phyloP scores from a whole-genome alignment of 768 basidiomycete species.

The Mycena filopes region DNA sequence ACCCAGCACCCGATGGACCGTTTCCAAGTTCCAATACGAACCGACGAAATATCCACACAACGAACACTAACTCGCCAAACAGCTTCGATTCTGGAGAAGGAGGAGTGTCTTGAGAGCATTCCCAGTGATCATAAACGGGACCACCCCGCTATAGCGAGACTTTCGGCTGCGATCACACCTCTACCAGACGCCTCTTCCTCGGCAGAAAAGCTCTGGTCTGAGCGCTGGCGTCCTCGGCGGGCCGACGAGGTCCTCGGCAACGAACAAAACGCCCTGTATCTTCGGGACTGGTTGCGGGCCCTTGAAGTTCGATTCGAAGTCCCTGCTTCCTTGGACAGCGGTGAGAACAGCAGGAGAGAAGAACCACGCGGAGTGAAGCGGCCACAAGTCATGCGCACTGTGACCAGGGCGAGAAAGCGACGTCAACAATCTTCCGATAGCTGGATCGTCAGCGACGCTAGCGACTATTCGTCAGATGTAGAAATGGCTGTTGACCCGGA shows the following conservation, averaged over 20 bases:
- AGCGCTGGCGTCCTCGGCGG: slow-evolving; percentile 78
- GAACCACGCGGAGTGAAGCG: slow-evolving; percentile 60
- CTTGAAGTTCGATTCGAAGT: slow-evolving; percentile 66
- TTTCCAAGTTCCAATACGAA: neutral
- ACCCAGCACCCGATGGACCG: neutral
- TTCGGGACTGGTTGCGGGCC: slow-evolving; percentile 84
- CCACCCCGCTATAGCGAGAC: slow-evolving; percentile 64
- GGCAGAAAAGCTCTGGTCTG: slow-evolving; percentile 69
- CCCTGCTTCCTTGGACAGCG: slow-evolving; percentile 33
- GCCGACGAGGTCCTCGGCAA: slow-evolving; percentile 86
- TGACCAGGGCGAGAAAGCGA: slow-evolving; percentile 63
- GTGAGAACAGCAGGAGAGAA: slow-evolving; percentile 38
- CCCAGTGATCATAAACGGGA: slow-evolving; percentile 45
- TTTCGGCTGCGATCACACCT: slow-evolving; percentile 38
- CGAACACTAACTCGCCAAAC: slow-evolving; percentile 12
- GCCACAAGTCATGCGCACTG: slow-evolving; percentile 66
- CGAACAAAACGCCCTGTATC: slow-evolving; percentile 71
- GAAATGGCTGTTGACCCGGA: slow-evolving; percentile 12
- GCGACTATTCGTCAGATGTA: slow-evolving; percentile 31
- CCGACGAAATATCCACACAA: neutral
- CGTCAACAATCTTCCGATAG: slow-evolving; percentile 48
- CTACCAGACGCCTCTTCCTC: slow-evolving; percentile 34
- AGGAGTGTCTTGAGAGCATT: slow-evolving; percentile 38
- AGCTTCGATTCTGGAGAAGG: slow-evolving; percentile 22
- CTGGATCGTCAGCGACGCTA: slow-evolving; percentile 45